Evolutionary conservation across 108 stramenopile genomes (phyloP).

Genomic region (Aureococcus anophagefferens): DNA sequence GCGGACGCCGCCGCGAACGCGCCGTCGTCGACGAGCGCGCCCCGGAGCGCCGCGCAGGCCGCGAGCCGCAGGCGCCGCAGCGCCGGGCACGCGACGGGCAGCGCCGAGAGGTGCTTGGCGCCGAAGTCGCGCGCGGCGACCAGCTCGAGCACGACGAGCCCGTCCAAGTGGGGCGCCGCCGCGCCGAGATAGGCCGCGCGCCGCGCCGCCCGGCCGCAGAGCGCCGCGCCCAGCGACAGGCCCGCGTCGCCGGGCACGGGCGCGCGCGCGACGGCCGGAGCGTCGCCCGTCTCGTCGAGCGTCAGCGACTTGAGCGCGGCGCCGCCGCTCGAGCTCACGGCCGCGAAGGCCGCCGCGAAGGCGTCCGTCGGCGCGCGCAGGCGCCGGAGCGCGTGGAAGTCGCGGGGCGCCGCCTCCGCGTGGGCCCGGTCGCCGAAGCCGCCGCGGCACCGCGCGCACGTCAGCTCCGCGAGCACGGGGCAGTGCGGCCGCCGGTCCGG

Average conservation of each 20-base stretch:
- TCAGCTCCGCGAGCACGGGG: neutral
- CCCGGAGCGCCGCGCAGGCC: neutral
- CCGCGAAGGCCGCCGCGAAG: neutral
- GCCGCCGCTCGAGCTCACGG: neutral
- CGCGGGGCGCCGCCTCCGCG: neutral
- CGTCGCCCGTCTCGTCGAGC: neutral
- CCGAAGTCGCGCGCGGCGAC: neutral
- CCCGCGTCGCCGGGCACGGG: too few species aligned
- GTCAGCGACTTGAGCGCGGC: neutral
- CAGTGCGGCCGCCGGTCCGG: too few species aligned
- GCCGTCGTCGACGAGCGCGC: neutral
- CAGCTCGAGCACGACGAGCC: neutral
- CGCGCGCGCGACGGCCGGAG: neutral
- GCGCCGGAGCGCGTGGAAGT: neutral
- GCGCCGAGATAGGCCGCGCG: neutral
- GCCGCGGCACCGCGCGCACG: neutral
- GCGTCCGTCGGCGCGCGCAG: neutral
- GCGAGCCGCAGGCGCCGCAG: neutral
- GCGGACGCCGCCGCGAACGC: too few species aligned
- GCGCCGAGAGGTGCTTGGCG: neutral
- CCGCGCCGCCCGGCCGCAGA: neutral
- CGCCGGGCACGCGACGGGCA: neutral
- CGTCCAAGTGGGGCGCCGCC: neutral
- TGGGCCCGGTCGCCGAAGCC: neutral
- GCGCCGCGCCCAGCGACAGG: neutral